phyloP scores from a whole-genome alignment of 2,329 filamentous ascomycete genomes.

The Macroventuria anomochaeta region DNA sequence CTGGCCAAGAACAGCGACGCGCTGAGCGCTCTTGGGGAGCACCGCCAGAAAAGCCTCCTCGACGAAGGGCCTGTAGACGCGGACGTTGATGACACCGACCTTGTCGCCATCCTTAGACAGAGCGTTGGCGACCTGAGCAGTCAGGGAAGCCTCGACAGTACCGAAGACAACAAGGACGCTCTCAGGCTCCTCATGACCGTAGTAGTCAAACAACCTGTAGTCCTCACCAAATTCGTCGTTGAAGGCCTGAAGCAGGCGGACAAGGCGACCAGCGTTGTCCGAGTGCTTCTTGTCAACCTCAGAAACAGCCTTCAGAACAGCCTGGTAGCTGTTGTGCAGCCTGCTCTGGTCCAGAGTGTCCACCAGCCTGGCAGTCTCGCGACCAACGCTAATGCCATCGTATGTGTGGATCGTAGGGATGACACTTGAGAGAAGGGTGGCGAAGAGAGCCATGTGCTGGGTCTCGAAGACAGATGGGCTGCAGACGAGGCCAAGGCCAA shows the following conservation, averaged over 20 bases:
- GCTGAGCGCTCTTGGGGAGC: slow-evolving; percentile 76
- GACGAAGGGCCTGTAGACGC: slow-evolving; percentile 92
- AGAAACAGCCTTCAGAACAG: slow-evolving; percentile 66
- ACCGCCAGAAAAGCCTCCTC: slow-evolving; percentile 90
- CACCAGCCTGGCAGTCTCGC: slow-evolving; percentile 81
- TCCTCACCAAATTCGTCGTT: slow-evolving; percentile 93
- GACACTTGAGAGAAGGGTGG: slow-evolving; percentile 78
- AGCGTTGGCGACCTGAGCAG: slow-evolving; percentile 77
- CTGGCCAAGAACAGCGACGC: slow-evolving; percentile 86
- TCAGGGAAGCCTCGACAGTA: slow-evolving; percentile 85
- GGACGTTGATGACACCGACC: slow-evolving; percentile 88
- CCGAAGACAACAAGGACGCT: slow-evolving; percentile 91
- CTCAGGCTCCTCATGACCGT: slow-evolving; percentile 79
- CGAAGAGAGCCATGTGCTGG: slow-evolving; percentile 93
- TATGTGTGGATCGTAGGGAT: slow-evolving; percentile 88
- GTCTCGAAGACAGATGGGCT: slow-evolving; percentile 88
- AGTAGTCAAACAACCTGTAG: slow-evolving; percentile 93
- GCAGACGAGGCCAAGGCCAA: slow-evolving; percentile 84
- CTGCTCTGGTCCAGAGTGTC: slow-evolving; percentile 78
- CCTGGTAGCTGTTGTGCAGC: slow-evolving; percentile 72
- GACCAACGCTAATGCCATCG: slow-evolving; percentile 81
- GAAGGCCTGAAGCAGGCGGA: slow-evolving; percentile 73
- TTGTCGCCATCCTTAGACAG: slow-evolving; percentile 75
- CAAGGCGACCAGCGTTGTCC: slow-evolving; percentile 73
- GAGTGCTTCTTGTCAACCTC: slow-evolving; percentile 72